A percentile compares a stretch with the other conserved stretches of the same genome.
phyloP scores from a whole-genome alignment of 257 asterid genomes.

The Gynochthodes officinalis region DNA sequence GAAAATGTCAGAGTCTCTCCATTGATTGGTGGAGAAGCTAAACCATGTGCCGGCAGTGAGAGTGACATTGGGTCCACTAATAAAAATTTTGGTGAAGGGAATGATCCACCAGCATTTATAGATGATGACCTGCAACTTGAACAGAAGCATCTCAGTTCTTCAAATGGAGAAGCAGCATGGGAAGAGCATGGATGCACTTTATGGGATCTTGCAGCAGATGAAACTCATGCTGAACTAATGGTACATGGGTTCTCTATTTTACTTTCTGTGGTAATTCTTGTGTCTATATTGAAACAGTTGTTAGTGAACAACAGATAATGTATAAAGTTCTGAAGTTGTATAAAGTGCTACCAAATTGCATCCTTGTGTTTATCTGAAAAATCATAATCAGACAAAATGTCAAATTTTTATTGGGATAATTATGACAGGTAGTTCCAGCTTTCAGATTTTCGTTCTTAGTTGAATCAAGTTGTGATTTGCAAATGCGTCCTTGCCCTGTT shows the following conservation, averaged over 20 bases:
- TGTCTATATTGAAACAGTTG: not conserved
- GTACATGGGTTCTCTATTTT: slow-evolving; percentile 30
- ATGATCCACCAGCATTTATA: slow-evolving; percentile 17
- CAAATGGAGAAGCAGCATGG: slow-evolving; percentile 57
- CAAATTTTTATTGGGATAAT: not conserved
- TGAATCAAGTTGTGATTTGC: not conserved
- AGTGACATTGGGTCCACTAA: slow-evolving; percentile 38
- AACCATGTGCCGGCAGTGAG: slow-evolving; percentile 5
- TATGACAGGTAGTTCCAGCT: not conserved
- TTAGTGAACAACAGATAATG: not conserved
- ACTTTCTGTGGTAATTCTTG: not conserved
- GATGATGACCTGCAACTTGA: slow-evolving; percentile 24
- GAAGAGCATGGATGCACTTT: slow-evolving; percentile 90
- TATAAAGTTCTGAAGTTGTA: not conserved
- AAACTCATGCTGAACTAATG: slow-evolving; percentile 85
- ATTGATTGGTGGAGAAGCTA: slow-evolving; percentile 41
- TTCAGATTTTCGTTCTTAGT: not conserved
- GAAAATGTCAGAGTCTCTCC: slow-evolving; percentile 19
- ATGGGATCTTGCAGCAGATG: slow-evolving; percentile 95
- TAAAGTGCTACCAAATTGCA: not conserved
- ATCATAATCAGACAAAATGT: not conserved
- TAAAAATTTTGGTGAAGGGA: slow-evolving; percentile 31
- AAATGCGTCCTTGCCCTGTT: not conserved
- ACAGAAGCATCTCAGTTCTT: slow-evolving; percentile 25
- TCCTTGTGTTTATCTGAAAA: not conserved